A percentile compares a stretch with the other conserved stretches of the same genome.
Conservation (phyloP, 345 rosid genomes). For the Gossypioides kirkii region DNA sequence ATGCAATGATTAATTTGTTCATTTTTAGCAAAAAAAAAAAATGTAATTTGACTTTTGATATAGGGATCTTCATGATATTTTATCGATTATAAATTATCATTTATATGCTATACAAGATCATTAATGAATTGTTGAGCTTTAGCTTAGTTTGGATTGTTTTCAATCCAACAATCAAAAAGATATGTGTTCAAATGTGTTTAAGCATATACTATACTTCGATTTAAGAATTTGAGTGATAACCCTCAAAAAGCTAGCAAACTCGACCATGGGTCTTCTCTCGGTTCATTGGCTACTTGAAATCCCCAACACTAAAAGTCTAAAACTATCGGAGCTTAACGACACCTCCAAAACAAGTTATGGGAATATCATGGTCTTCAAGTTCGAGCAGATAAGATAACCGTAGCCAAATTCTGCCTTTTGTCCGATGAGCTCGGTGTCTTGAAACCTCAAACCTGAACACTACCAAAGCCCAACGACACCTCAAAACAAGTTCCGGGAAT, state of each 20-base stretch:
- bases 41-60: too few relatives aligned
- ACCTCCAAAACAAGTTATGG: neutral
- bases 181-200: too few relatives aligned
- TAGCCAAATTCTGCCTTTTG: neutral
- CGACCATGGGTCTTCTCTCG: neutral
- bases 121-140: neutral
- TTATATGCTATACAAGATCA: neutral
- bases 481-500: neutral
- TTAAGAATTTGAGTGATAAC: neutral
- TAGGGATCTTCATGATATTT: too few relatives aligned
- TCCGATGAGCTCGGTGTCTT: too few relatives aligned
- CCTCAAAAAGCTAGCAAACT: neutral
- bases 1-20: too few relatives aligned
- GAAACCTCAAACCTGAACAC: too few relatives aligned
- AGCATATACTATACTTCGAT: too few relatives aligned
- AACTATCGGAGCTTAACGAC: neutral
- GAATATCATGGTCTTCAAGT: neutral
- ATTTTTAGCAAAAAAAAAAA: too few relatives aligned
- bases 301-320: neutral
- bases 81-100: neutral
- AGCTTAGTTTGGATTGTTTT: too few relatives aligned
- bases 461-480: neutral
- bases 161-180: too few relatives aligned
- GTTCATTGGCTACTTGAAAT: neutral
- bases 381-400: neutral